A percentile compares a stretch with the other conserved stretches of the same genome.
Conservation (phyloP, 306 rosid genomes). For the Medicago truncatula region MtrunA17r5.0-ANR NC_053046.1:36177501-36178000, state of each 20-base stretch:
- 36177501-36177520: constrained; percentile 92
- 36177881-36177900: constrained; percentile 11
- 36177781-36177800: not conserved
- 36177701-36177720: constrained; percentile 44
- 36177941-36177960: not conserved
- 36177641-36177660: constrained; percentile 82
- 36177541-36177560: constrained; percentile 83
- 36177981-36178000: not conserved
- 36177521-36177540: constrained; percentile 95
- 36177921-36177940: not conserved
- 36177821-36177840: not conserved
- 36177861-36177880: not conserved
- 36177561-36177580: constrained; percentile 57
- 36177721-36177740: constrained; percentile 10
- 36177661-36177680: constrained; percentile 79
- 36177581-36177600: constrained; percentile 95
- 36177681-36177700: constrained; percentile 77
- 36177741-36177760: not conserved
- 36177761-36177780: not conserved
- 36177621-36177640: constrained; percentile 78
- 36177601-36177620: constrained; percentile 77
- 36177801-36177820: not conserved
- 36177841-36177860: not conserved
- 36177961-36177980: not conserved
- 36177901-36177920: not conserved